A percentile compares a stretch with the other conserved stretches of the same genome.
Conservation (phyloP, 2,329 filamentous ascomycete species). For the Pseudogymnoascus sp. region DNA sequence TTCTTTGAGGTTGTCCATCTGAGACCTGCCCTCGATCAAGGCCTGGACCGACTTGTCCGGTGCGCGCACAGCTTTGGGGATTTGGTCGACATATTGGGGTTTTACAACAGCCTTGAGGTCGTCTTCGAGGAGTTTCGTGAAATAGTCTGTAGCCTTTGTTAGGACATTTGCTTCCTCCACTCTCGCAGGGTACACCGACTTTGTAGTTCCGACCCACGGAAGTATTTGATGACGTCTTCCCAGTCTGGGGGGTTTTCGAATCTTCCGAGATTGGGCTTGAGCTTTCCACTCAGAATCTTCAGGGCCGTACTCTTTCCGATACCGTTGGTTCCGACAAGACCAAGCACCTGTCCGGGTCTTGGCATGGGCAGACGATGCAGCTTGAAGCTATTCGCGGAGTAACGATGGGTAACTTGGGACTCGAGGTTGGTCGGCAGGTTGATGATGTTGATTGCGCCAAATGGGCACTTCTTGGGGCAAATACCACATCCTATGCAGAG, state of each 20-base stretch:
- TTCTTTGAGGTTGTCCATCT: slow-evolving; percentile 72
- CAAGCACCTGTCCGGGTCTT: slow-evolving; percentile 87
- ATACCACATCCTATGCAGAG: slow-evolving; percentile 99
- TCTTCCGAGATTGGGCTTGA: slow-evolving; percentile 94
- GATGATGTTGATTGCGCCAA: slow-evolving; percentile 99
- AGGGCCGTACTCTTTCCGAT: slow-evolving; percentile 99
- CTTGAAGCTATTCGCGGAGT: slow-evolving; percentile 99
- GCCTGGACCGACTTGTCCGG: slow-evolving; percentile 70
- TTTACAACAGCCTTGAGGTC: slow-evolving; percentile 97
- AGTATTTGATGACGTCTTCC: slow-evolving; percentile 98
- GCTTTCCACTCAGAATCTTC: slow-evolving; percentile 96
- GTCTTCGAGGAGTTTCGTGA: slow-evolving; percentile 96
- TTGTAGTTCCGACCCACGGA: slow-evolving; percentile 93
- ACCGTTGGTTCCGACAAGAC: slow-evolving; percentile 98
- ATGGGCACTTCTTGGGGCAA: slow-evolving; percentile 98
- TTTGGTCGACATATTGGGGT: slow-evolving; percentile 98
- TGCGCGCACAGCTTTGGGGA: slow-evolving; percentile 83
- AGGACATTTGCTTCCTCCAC: slow-evolving; percentile 7
- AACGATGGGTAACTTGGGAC: slow-evolving; percentile 94
- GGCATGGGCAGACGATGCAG: slow-evolving; percentile 94
- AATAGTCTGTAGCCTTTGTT: slow-evolving; percentile 63
- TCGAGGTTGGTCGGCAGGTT: slow-evolving; percentile 99
- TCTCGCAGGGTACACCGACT: slow-evolving; percentile 48
- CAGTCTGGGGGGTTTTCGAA: slow-evolving; percentile 97
- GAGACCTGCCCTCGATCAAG: slow-evolving; percentile 67